Evolutionary conservation across 306 rosid species (phyloP), one percentile per base, ranked within the genome.

Genomic region (Pueraria montana): DNA sequence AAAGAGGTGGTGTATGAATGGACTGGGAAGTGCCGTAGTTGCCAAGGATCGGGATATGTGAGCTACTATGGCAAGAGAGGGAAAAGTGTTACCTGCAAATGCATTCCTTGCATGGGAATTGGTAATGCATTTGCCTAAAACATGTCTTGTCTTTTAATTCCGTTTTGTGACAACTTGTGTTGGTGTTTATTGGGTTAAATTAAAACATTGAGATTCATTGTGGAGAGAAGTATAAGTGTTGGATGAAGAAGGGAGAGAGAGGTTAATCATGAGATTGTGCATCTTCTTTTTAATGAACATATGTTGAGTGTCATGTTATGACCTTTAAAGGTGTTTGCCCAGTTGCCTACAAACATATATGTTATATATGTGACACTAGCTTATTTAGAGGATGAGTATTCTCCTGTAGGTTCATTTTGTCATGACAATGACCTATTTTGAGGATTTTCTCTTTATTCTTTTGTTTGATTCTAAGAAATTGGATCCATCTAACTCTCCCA

Each of bases 91-190:
- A 77, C 87, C 80, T 92, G 99, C 92, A 96, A 95, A 91, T 96
- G 99, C 89, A 84, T 92, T 78, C 97, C 99, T 89, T 96, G 99
- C 90, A 93, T 89, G 88, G 99, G 98, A 91, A 86, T 96, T 66
- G 98, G 99, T 96, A 93, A 66, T 83, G 36, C 50, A 40, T 32
- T 85, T 79, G 20, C n/a, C 48, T 87, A 76, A 49, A 56, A 24
- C 64, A 63, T 67, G 61, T 12, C 75, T 38, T 64, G 2, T n/a
- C 62, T 34, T 16, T 79, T 49, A n/a, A 11, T 78, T 84, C 43
- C 27, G 17, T 79, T 62, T 26, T 48, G 43, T 43, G 62, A 52
- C 55, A 46, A 14, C 11, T 30, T 74, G 52, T 56, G 2, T 30
- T n/a, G n/a, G n/a, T n/a, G n/a, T n/a, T n/a, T n/a, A n/a, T n/a